Percentiles rank a stretch among this genome's conserved stretches.
Evolutionary conservation across 2,329 filamentous ascomycete genomes (phyloP).

Genomic region (Alternaria incomplexa): DNA sequence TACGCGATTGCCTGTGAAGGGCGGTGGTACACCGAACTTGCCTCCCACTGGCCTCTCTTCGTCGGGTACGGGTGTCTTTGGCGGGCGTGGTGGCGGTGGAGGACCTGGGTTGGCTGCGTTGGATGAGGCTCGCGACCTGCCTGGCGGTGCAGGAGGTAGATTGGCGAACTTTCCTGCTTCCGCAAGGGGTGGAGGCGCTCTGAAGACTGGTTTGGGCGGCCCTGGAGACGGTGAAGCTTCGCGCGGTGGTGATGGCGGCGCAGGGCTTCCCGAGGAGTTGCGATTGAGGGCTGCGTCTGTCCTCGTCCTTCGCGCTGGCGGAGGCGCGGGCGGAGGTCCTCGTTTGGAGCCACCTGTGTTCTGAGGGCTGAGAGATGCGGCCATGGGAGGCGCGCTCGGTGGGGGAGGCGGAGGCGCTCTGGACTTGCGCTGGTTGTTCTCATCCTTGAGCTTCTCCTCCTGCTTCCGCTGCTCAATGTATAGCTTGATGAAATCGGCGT

Average conservation of each 20-base stretch:
- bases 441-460: slow-evolving; percentile 53
- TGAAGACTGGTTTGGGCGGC: slow-evolving; percentile 72
- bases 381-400: slow-evolving; percentile 52
- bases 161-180: slow-evolving; percentile 86
- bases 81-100: slow-evolving; percentile 66
- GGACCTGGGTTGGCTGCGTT: slow-evolving; percentile 63
- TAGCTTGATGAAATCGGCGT: slow-evolving; percentile 71
- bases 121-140: slow-evolving; percentile 58
- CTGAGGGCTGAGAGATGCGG: slow-evolving; percentile 63
- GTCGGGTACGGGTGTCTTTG: slow-evolving; percentile 67
- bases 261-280: slow-evolving; percentile 61
- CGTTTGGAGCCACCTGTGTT: slow-evolving; percentile 66
- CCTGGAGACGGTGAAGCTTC: slow-evolving; percentile 71
- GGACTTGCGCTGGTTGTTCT: slow-evolving; percentile 56
- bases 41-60: slow-evolving; percentile 59
- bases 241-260: slow-evolving; percentile 67
- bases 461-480: slow-evolving; percentile 70
- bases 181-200: slow-evolving; percentile 83
- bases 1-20: slow-evolving; percentile 70
- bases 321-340: slow-evolving; percentile 67
- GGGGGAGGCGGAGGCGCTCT: slow-evolving; percentile 69
- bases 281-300: slow-evolving; percentile 50
- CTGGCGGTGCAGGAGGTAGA: slow-evolving; percentile 54
- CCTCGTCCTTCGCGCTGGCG: slow-evolving; percentile 55
- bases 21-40: slow-evolving; percentile 79